Conservation (phyloP, 495 filamentous ascomycete species). For the Schizothecium vesticola region DNA sequence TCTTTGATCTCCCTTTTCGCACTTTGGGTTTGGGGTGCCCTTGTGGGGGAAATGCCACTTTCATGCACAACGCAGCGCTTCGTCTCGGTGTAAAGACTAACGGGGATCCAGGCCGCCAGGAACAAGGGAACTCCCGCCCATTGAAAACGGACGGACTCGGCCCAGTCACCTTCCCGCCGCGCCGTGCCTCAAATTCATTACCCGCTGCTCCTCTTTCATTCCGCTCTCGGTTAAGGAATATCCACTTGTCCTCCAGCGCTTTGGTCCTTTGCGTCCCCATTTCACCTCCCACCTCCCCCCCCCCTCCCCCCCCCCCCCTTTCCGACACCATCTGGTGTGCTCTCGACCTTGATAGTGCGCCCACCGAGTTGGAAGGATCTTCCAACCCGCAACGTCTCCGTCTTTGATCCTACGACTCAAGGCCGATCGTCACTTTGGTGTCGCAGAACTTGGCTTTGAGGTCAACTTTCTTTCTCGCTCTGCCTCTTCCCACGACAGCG, state of each 20-base stretch:
- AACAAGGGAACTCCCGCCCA: constrained; percentile 32
- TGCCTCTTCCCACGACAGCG: constrained; percentile 9
- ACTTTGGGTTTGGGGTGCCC: constrained; percentile 2
- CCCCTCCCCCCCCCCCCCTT: constrained; percentile 2
- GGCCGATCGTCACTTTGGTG: not conserved
- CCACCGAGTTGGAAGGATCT: not conserved
- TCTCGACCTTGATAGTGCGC: not conserved
- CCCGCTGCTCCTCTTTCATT: constrained; percentile 14
- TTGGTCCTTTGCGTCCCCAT: constrained; percentile 7
- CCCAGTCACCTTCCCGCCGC: constrained; percentile 23
- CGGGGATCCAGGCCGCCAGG: constrained; percentile 24
- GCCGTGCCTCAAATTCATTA: constrained; percentile 18
- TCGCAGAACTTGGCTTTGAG: not conserved
- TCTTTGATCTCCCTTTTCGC: not conserved
- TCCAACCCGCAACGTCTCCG: not conserved
- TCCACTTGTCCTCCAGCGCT: constrained; percentile 5
- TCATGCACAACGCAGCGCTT: constrained; percentile 7
- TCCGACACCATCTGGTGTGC: not conserved
- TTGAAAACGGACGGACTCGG: constrained; percentile 20
- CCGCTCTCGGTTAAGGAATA: constrained; percentile 7
- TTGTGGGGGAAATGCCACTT: constrained; percentile 8
- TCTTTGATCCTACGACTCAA: not conserved
- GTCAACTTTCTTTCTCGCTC: not conserved
- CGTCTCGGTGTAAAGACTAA: constrained; percentile 18
- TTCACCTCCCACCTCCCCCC: constrained; percentile 14